These are phyloP conservation scores for Phalaenopsis equestris DNA, from an alignment of 106 monocot species.

Conservation along the genomic window DNA sequence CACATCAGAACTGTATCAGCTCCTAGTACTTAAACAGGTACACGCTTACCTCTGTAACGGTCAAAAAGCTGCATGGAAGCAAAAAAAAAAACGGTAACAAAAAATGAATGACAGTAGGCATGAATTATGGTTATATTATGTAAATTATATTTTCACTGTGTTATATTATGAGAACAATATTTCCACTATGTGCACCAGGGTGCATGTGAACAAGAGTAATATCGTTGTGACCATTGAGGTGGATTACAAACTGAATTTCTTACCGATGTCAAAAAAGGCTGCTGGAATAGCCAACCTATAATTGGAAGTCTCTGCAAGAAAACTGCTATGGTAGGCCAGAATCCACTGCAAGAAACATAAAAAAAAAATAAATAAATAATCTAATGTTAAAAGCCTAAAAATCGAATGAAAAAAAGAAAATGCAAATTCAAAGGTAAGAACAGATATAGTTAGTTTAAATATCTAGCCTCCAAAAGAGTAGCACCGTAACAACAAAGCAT, in stretches of 20 bases:
- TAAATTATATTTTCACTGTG: not conserved
- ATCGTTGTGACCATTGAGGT: not conserved
- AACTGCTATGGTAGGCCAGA: conserved; percentile 85
- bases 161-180: not conserved
- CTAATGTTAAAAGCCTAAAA: not conserved
- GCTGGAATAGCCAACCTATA: conserved; percentile 81
- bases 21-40: conserved; percentile 21
- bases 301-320: conserved; percentile 88
- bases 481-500: not conserved
- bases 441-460: not conserved
- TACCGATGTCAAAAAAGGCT: conserved; percentile 79
- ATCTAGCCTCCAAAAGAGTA: not conserved
- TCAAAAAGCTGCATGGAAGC: conserved; percentile 21
- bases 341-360: conserved; percentile 45
- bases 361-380: not conserved
- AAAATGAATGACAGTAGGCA: not conserved
- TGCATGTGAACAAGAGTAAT: not conserved
- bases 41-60: conserved; percentile 27
- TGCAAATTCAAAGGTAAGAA: not conserved
- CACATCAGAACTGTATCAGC: not conserved
- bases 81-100: not conserved
- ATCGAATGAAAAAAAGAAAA: not conserved
- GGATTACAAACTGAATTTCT: not conserved
- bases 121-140: not conserved
- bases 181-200: not conserved